Conservation (phyloP, 2,329 filamentous ascomycete species). For the Neospermospora avenae region DNA sequence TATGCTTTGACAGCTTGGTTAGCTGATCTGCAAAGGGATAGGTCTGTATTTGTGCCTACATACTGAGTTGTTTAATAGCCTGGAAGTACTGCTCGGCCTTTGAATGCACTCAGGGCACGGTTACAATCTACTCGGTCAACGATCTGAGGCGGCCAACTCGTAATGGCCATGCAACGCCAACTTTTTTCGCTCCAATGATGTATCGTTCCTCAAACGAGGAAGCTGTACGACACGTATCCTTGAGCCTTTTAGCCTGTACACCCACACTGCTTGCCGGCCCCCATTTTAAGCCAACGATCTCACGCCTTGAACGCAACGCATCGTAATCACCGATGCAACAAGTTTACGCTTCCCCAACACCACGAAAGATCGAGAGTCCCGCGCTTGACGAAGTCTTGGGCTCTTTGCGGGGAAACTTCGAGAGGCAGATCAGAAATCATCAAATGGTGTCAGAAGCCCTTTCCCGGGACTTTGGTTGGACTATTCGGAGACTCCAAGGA, state of each 20-base stretch:
- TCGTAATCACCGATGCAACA: too few species aligned
- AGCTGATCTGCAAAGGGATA: not conserved
- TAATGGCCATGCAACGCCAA: not conserved
- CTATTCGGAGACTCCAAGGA: not conserved
- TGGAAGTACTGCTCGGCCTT: not conserved
- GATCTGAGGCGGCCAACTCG: not conserved
- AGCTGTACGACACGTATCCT: not conserved
- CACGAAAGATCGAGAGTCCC: too few species aligned
- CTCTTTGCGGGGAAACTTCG: not conserved
- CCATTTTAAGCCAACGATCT: not conserved
- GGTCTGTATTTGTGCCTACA: not conserved
- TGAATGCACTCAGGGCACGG: not conserved
- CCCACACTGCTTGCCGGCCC: not conserved
- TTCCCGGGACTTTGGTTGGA: not conserved
- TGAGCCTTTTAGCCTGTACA: not conserved
- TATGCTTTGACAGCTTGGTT: too few species aligned
- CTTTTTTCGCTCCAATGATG: not conserved
- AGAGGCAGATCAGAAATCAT: not conserved
- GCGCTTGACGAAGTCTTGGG: too few species aligned
- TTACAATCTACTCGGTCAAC: not conserved
- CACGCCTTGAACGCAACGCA: not conserved
- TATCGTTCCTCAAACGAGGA: not conserved
- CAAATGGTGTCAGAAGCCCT: not conserved
- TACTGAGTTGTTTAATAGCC: not conserved
- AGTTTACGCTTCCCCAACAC: too few species aligned